Percentiles rank a stretch among this genome's conserved stretches.
Conservation (phyloP, 2,329 filamentous ascomycete species). For the Aspergillus bombycis region DNA sequence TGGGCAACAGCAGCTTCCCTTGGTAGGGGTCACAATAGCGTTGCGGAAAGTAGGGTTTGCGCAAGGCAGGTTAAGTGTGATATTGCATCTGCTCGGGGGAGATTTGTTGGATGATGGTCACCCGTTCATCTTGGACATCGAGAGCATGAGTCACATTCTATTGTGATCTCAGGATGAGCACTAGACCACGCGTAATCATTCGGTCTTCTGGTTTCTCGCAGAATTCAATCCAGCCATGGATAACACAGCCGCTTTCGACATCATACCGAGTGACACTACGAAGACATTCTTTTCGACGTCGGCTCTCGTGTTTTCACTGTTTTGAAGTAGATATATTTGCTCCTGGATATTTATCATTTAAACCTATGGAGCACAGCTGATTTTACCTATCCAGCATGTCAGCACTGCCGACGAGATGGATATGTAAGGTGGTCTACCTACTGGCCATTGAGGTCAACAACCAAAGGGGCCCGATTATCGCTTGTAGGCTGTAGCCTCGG, state of each 20-base stretch:
- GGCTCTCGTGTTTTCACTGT: no score
- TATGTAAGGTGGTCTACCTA: no score
- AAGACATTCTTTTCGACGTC: neutral
- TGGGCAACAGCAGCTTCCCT: rapidly evolving
- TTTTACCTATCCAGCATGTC: no score
- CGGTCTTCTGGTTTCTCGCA: no score
- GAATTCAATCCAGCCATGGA: neutral
- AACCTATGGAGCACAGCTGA: no score
- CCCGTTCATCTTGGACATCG: neutral
- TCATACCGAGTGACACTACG: neutral
- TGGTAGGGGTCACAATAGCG: neutral
- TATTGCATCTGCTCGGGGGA: neutral
- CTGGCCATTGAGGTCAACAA: rapidly evolving
- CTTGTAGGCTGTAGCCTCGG: neutral
- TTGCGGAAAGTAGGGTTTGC: neutral
- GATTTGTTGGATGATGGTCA: neutral
- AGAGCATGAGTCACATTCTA: neutral
- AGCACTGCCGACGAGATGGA: no score
- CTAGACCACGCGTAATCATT: neutral
- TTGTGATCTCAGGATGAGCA: neutral
- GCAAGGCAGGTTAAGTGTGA: no score
- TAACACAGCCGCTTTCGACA: neutral
- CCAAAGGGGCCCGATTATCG: neutral
- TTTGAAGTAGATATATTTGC: no score
- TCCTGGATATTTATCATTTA: no score